Evolutionary conservation across 1,284 basidiomycete species (phyloP), one percentile per base, ranked within the genome.

Genomic region (Ceratobasidium sp.): DNA sequence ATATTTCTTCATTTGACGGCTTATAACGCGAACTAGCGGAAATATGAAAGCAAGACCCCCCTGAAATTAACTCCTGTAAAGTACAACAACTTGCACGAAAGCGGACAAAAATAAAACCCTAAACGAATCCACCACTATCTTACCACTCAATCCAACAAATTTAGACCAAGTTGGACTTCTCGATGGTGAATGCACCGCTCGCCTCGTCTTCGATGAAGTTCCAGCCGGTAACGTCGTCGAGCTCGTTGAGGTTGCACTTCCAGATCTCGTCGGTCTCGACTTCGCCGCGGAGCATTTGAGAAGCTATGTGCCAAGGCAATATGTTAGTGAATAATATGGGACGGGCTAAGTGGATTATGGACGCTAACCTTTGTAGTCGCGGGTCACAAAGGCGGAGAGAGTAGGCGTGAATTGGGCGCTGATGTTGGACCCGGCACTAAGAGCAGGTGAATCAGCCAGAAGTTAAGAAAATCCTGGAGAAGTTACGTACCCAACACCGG

Each of bases 331-430:
- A n/a, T 6, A 14, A 29, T 47, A 29, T 7, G 47, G 31, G 7
- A 6, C 24, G 19, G 2, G 7, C 0, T 19, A 57, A 1, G 14
- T 8, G 14, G 14, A 1, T 22, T 33, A 24, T 3, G 11, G 33
- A 7, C 2, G 14, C 54, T 41, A 19, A 69, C 66, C 66, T 27
- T 72, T 47, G 27, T 72, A 60, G 1, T 72, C 69, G 44, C 69
- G 44, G 22, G 69, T 72, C 2, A 69, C 66, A 22, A 51, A 72
- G 9, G 69, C 69, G 5, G 56, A 47, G 19, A 72, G 57, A 22
- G 31, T 31, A 11, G 69, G 69, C 8, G 69, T 72, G 22, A 72
- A 72, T 36, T 59, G 56, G 15, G 67, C 67, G 22, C 54, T 72
- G 17, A 72, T 41, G 33, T 72, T 73, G 45, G 57, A 73, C 31